These are phyloP conservation scores for Hibiscus mutabilis DNA, from an alignment of 345 rosid genomes.

Conservation along the genomic window DNA sequence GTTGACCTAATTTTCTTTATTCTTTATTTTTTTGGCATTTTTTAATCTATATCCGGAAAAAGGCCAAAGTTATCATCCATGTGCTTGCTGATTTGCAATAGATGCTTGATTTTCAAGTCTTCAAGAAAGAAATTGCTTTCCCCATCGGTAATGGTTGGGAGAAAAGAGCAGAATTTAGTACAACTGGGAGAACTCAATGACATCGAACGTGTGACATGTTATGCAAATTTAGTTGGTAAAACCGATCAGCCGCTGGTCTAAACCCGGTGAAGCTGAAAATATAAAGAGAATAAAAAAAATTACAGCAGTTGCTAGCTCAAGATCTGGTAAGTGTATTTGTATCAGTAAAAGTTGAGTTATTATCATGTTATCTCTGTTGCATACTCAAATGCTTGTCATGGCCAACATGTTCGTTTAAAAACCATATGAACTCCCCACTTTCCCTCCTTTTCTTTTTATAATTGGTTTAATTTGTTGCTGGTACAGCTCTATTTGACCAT, in stretches of 20 bases:
- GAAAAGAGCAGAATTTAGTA: not conserved
- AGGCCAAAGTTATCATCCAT: not conserved
- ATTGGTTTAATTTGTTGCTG: too few relatives aligned
- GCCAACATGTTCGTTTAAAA: not conserved
- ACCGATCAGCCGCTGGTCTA: not conserved
- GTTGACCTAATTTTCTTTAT: too few relatives aligned
- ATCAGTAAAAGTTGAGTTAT: not conserved
- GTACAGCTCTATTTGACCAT: too few relatives aligned
- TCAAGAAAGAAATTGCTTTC: too few relatives aligned
- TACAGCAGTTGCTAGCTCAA: not conserved
- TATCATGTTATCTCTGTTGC: not conserved
- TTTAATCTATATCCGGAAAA: too few relatives aligned
- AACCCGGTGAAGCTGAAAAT: not conserved
- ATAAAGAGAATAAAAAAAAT: not conserved
- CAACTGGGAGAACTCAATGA: not conserved
- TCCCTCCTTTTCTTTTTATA: not conserved
- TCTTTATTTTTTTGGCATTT: slow-evolving; percentile 22
- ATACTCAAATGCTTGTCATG: slow-evolving; percentile 1
- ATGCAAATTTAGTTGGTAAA: not conserved
- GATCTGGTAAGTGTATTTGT: not conserved
- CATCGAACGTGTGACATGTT: not conserved
- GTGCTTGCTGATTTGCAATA: not conserved
- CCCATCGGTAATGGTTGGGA: not conserved
- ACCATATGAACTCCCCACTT: not conserved
- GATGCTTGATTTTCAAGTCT: not conserved